These are phyloP conservation scores for Solanum lignicaule DNA, from an alignment of 257 asterid genomes.

Conservation along the genomic window DNA sequence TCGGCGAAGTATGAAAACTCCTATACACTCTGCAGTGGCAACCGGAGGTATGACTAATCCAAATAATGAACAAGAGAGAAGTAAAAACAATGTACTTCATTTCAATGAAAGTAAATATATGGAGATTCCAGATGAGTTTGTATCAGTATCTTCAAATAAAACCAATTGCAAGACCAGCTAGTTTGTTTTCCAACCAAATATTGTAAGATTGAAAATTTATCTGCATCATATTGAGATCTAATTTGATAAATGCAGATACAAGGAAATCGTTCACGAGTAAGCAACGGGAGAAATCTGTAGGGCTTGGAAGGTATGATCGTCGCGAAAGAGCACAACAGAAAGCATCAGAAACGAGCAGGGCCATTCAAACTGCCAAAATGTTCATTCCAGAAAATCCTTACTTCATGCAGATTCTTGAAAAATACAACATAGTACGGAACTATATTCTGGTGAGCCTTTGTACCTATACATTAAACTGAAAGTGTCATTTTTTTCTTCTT, in stretches of 20 bases:
- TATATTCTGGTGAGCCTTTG: constrained; percentile 7
- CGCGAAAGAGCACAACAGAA: background rate
- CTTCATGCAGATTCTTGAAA: background rate
- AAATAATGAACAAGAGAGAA: background rate
- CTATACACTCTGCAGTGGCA: background rate
- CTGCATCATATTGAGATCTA: background rate
- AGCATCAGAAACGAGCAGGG: background rate
- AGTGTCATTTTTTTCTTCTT: background rate
- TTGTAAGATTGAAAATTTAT: background rate
- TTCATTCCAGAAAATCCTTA: background rate
- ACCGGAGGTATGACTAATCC: background rate
- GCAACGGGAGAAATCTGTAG: background rate
- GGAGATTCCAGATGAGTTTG: background rate
- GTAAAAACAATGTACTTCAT: background rate
- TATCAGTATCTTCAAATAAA: background rate
- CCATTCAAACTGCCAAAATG: background rate
- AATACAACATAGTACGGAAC: background rate
- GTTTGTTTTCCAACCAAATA: background rate
- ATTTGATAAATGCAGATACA: background rate
- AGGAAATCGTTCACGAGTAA: background rate
- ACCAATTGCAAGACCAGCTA: background rate
- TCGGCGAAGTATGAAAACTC: background rate
- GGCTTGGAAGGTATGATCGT: background rate
- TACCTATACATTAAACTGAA: background rate
- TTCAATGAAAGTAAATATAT: background rate